Conservation (phyloP, 1,284 basidiomycete genomes). For the Rugosomyces carneus region DNA sequence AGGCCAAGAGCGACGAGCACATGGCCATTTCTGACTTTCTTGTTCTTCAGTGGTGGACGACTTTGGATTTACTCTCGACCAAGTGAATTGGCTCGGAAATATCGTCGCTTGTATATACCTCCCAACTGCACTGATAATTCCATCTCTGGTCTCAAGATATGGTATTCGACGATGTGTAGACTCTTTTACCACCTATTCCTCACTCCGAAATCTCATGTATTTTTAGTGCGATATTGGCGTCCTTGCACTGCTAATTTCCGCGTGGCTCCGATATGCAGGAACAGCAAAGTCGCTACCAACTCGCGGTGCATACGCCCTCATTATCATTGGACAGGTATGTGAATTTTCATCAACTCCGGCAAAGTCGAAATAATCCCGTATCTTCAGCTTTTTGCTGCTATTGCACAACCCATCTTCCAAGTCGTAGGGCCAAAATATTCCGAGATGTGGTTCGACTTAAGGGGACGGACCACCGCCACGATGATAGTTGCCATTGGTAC, state of each 20-base stretch:
- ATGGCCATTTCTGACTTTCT: background rate
- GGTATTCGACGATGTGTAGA: constrained; percentile 54
- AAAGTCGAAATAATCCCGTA: background rate
- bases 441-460: constrained; percentile 72
- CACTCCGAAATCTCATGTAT: background rate
- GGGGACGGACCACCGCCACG: constrained; percentile 70
- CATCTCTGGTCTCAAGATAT: constrained; percentile 48
- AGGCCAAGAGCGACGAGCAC: constrained; percentile 11
- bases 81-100: constrained; percentile 76
- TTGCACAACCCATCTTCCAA: constrained; percentile 64
- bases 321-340: constrained; percentile 65
- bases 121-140: constrained; percentile 52
- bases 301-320: constrained; percentile 48
- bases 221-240: constrained; percentile 51
- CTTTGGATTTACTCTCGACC: constrained; percentile 55
- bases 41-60: constrained; percentile 48
- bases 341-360: background rate
- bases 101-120: constrained; percentile 56
- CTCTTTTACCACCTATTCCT: constrained; percentile 10
- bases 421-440: constrained; percentile 66
- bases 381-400: constrained; percentile 42
- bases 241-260: constrained; percentile 47
- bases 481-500: constrained; percentile 71
- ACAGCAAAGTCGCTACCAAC: constrained; percentile 46
- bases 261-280: constrained; percentile 74